Evolutionary conservation across 169 alveolate species (phyloP).

Genomic region (Plasmodium inui): DNA sequence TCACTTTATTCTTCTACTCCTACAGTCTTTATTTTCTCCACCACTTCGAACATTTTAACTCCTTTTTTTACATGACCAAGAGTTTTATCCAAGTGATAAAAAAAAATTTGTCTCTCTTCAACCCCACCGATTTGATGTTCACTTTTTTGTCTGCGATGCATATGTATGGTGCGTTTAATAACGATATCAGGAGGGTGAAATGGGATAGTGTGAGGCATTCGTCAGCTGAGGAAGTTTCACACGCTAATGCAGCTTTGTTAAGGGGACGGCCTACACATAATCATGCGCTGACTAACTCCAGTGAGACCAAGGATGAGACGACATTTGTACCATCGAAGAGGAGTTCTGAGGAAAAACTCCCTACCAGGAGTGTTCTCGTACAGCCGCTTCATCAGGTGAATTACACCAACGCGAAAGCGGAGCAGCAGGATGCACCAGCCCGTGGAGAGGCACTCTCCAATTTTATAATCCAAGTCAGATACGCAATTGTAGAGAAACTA

Average conservation of each 20-base stretch:
- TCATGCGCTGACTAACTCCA: not conserved
- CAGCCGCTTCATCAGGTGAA: not conserved
- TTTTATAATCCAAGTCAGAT: not conserved
- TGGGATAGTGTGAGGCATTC: not conserved
- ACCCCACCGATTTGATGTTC: slow-evolving; percentile 72
- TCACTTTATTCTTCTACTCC: slow-evolving; percentile 70
- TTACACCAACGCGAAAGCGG: not conserved
- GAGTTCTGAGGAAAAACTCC: not conserved
- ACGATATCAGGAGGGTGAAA: not conserved
- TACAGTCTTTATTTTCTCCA: slow-evolving; percentile 56
- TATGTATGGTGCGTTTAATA: not conserved
- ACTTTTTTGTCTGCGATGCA: slow-evolving; percentile 37
- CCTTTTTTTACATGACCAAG: slow-evolving; percentile 50
- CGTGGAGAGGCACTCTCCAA: not conserved
- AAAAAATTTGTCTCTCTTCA: slow-evolving; percentile 26
- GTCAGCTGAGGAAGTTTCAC: not conserved
- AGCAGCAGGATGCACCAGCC: not conserved
- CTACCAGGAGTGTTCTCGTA: not conserved
- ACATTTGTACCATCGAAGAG: not conserved
- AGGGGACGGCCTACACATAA: not conserved
- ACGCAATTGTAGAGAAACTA: slow-evolving; percentile 32
- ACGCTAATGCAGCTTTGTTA: not conserved
- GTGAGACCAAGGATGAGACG: not conserved
- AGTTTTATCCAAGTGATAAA: slow-evolving; percentile 46
- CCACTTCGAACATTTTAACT: slow-evolving; percentile 25